phyloP scores from a whole-genome alignment of 83 land plant genomes.

The Thuja plicata region DNA sequence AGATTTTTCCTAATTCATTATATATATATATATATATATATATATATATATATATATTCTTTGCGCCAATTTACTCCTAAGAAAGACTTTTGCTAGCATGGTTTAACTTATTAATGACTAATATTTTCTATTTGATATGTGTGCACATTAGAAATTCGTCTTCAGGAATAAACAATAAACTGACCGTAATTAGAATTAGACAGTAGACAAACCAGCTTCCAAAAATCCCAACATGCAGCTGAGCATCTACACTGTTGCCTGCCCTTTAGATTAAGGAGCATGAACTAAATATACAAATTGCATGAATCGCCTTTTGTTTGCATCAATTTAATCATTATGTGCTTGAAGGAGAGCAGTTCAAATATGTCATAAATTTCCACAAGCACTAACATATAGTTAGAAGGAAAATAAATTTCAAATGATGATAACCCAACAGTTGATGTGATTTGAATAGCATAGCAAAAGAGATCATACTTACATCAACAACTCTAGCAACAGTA shows the following conservation, averaged over 20 bases:
- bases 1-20: too few relatives aligned
- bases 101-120: background rate
- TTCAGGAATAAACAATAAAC: background rate
- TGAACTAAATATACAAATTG: background rate
- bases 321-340: background rate
- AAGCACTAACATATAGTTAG: background rate
- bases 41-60: too few relatives aligned
- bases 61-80: too few relatives aligned
- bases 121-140: background rate
- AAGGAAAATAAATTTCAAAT: background rate
- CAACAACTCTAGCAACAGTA: slow-evolving; percentile 76
- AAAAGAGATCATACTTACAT: slow-evolving; percentile 50
- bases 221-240: background rate
- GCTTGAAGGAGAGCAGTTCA: background rate
- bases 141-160: background rate
- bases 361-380: background rate
- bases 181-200: background rate
- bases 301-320: background rate
- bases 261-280: background rate
- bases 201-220: background rate
- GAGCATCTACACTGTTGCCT: background rate
- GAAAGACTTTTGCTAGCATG: too few relatives aligned
- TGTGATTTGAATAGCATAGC: background rate
- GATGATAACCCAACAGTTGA: background rate
- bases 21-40: too few relatives aligned